These are phyloP conservation scores for Candida ulmi DNA, from an alignment of 805 yeast species.

Conservation along the genomic window DNA sequence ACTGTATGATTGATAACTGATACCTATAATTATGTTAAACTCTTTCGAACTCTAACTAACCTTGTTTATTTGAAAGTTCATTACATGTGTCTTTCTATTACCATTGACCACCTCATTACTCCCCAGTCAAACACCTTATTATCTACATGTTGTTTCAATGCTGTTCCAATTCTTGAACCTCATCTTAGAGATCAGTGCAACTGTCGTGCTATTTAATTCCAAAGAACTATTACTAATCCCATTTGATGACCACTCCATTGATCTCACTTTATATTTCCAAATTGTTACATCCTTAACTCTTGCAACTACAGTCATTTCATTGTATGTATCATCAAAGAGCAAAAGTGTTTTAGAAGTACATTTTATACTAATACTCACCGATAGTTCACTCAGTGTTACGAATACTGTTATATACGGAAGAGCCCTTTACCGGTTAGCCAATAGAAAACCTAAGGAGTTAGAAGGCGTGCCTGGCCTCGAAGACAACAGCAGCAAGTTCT, in stretches of 20 bases:
- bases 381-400: too few species aligned
- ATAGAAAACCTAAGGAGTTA: neutral
- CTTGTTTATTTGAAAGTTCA: neutral
- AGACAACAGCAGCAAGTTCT: neutral
- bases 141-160: neutral
- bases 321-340: neutral
- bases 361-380: too few species aligned
- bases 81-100: neutral
- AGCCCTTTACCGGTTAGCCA: slow-evolving; percentile 4
- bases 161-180: neutral
- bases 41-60: too few species aligned
- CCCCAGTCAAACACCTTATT: neutral
- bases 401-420: slow-evolving; percentile 1
- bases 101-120: neutral
- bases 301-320: neutral
- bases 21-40: too few species aligned
- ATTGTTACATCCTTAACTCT: neutral
- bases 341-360: too few species aligned
- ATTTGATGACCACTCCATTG: neutral
- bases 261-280: neutral
- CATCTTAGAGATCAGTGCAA: neutral
- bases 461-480: neutral
- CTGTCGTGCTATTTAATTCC: neutral
- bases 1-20: slow-evolving; percentile 1
- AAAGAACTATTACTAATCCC: too few species aligned